These are phyloP conservation scores for Hygrophoropsis aurantiaca DNA, from an alignment of 768 basidiomycete species.

Conservation along the genomic window DNA sequence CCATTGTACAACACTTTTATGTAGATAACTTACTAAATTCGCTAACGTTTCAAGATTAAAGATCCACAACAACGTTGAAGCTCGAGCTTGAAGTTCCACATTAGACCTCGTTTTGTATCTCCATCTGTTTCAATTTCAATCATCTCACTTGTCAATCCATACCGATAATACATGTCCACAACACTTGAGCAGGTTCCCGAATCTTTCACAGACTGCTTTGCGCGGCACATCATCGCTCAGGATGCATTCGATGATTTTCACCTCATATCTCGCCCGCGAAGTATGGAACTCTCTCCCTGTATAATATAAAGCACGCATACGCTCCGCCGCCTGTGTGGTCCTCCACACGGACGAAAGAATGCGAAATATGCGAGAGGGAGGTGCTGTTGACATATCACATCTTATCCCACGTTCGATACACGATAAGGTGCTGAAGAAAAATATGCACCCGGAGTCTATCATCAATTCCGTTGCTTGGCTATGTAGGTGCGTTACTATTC, in stretches of 20 bases:
- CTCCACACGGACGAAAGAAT: slow-evolving; percentile 49
- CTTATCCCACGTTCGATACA: slow-evolving; percentile 57
- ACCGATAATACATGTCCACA: too few relatives aligned
- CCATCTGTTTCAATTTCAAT: too few relatives aligned
- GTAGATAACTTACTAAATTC: too few relatives aligned
- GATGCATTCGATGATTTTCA: slow-evolving; percentile 34
- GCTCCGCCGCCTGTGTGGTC: slow-evolving; percentile 54
- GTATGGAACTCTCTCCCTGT: slow-evolving; percentile 46
- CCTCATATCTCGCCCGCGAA: slow-evolving; percentile 50
- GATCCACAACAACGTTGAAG: too few relatives aligned
- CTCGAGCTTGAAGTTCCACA: too few relatives aligned
- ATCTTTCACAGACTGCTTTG: slow-evolving; percentile 49
- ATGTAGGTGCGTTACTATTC: slow-evolving; percentile 34
- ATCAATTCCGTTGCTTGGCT: slow-evolving; percentile 62
- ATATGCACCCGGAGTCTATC: slow-evolving; percentile 53
- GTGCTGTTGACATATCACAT: slow-evolving; percentile 60
- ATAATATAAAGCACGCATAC: slow-evolving; percentile 45
- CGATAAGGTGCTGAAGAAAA: slow-evolving; percentile 53
- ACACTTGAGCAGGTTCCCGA: too few relatives aligned
- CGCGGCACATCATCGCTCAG: slow-evolving; percentile 37
- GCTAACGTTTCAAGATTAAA: too few relatives aligned
- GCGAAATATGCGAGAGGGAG: slow-evolving; percentile 60
- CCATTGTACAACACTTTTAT: too few relatives aligned
- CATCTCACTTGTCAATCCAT: too few relatives aligned
- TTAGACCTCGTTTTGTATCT: too few relatives aligned